Conservation (phyloP, 371 early-diverging fungal genomes). For the Capillidium rhysosporum region DNA sequence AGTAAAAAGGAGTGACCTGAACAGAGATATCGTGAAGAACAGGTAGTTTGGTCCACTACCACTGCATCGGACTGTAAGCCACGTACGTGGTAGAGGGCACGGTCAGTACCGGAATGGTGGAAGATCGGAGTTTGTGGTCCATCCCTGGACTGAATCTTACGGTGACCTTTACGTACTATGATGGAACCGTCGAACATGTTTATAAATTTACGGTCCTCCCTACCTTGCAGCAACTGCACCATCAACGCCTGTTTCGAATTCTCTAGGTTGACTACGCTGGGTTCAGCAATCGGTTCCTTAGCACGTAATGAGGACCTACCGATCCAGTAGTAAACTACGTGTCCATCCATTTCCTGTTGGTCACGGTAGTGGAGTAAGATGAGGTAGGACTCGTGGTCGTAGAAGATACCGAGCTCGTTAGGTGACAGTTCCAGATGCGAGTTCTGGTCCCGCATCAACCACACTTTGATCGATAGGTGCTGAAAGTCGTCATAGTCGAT, state of each 20-base stretch:
- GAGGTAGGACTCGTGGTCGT: slow-evolving; percentile 1
- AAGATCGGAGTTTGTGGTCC: no score
- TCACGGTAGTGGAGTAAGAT: slow-evolving; percentile 4
- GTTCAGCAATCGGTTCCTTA: slow-evolving; percentile 3
- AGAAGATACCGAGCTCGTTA: slow-evolving; percentile 3
- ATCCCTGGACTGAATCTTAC: neutral
- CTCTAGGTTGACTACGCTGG: neutral
- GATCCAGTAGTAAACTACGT: slow-evolving; percentile 6
- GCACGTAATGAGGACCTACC: neutral
- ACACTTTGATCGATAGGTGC: neutral
- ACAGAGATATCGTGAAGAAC: neutral
- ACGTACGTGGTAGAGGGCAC: slow-evolving; percentile 1
- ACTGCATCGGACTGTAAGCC: neutral
- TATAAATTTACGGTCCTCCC: neutral
- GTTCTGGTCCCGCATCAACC: neutral
- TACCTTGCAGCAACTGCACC: slow-evolving; percentile 6
- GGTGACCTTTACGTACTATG: neutral
- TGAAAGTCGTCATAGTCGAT: neutral
- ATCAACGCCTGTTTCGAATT: neutral
- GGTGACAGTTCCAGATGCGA: neutral
- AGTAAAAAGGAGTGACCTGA: slow-evolving; percentile 6
- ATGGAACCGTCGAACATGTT: neutral
- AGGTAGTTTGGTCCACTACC: slow-evolving; percentile 1
- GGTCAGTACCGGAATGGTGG: neutral
- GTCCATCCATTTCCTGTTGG: neutral